Base-by-base conservation (phyloP, 2,329 filamentous ascomycete genomes). In the Paecilomyces formosus region DNA sequence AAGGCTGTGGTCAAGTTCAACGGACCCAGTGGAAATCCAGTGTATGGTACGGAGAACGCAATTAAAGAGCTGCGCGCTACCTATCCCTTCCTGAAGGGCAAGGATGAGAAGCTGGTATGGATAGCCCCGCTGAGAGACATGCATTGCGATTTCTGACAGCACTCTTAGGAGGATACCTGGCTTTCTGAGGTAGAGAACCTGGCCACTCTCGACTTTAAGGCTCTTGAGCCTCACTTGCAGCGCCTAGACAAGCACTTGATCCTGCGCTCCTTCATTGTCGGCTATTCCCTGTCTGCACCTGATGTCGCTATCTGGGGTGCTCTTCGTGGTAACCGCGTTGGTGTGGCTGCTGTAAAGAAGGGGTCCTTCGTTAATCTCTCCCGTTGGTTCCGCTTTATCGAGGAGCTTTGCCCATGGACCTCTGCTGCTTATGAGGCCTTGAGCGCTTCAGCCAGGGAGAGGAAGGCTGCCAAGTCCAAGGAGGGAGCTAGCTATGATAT, bases 401-500 rank as follows among this genome's bases (percentile, higher is more conserved):
- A 96, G 74, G 85, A 90, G 66, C 85, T 83, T 39, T 89, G 92
- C 74, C 88, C 88, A 15, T 90, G 92, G 81, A 84, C 91, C 59
- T 82, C 87, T 68, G 76, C 80, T 64, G 87, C 88, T 59, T 81
- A 90, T 65, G 90, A 91, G 70, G 79, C 82, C 11, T 80, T 88
- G 67, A 88, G 88, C 66, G 84, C 85, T 54, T 84, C 82, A n/a
- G 83, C 84, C 61, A 86, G 85, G 70, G 84, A 85, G 66, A 90
- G 89, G 80, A 85, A 88, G 64, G 81, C 81, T 39, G 84, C 85
- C 22, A 84, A 83, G 63, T 87, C 84, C 69, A 90, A 90, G 72
- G 88, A 89, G 56, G 90, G 90, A 63, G 91, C 85, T 59, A 96
- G 86, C 80, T 97, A 94, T 76, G 92, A 95, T 71, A 89, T 97